phyloP scores from a whole-genome alignment of 495 filamentous ascomycete genomes.

The Parathielavia appendiculata region DNA sequence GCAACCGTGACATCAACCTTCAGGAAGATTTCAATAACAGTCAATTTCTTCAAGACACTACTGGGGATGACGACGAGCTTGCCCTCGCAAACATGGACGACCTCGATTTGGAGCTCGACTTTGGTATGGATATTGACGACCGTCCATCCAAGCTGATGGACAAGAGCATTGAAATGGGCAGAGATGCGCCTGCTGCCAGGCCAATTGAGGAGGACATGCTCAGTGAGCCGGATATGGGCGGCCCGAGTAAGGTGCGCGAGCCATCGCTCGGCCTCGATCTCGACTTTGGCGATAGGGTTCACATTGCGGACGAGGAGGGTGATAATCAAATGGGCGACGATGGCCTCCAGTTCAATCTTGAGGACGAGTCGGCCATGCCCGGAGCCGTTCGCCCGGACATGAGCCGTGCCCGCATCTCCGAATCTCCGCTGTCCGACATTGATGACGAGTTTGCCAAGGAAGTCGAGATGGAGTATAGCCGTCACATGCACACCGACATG shows the following conservation, averaged over 20 bases:
- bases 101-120: constrained; percentile 54
- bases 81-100: constrained; percentile 51
- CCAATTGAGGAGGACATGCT: constrained; percentile 67
- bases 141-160: constrained; percentile 39
- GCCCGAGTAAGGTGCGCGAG: constrained; percentile 44
- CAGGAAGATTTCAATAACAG: constrained; percentile 57
- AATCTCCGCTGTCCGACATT: constrained; percentile 67
- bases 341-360: constrained; percentile 49
- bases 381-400: constrained; percentile 39
- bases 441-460: constrained; percentile 52
- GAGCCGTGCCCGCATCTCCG: constrained; percentile 53
- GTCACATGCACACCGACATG: constrained; percentile 47
- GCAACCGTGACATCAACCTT: constrained; percentile 60
- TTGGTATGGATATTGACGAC: constrained; percentile 53
- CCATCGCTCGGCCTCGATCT: constrained; percentile 43
- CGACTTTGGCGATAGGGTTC: constrained; percentile 48
- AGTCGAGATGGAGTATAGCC: constrained; percentile 49
- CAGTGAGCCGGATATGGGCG: constrained; percentile 55
- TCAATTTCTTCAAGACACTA: constrained; percentile 63
- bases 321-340: constrained; percentile 60
- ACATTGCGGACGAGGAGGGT: constrained; percentile 54
- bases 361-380: constrained; percentile 45
- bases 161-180: constrained; percentile 77
- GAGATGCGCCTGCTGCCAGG: constrained; percentile 65
- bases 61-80: constrained; percentile 49